Percentiles rank a stretch among this genome's conserved stretches.
Evolutionary conservation across 305 asterid species (phyloP).

Genomic region (Fraxinus greggii): DNA sequence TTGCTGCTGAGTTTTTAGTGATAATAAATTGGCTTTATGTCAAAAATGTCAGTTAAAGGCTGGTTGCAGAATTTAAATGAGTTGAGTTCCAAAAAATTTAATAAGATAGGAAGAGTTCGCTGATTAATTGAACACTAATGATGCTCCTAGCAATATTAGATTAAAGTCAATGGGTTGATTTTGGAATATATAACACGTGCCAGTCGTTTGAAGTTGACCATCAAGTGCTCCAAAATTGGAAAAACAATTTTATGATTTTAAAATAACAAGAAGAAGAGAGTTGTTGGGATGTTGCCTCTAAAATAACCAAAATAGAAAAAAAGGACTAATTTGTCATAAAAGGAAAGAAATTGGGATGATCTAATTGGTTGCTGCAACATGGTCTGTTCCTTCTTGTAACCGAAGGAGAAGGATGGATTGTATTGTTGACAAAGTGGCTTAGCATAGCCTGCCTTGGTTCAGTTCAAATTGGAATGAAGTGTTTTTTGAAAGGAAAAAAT

Average conservation of each 20-base stretch:
- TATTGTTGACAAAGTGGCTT: background rate
- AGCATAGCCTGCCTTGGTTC: background rate
- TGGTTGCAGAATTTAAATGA: background rate
- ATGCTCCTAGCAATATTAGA: background rate
- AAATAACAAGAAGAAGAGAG: background rate
- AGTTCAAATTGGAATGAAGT: background rate
- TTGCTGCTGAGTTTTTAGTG: background rate
- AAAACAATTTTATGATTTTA: background rate
- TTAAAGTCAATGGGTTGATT: background rate
- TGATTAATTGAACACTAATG: background rate
- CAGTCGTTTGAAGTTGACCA: background rate
- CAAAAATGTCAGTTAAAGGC: background rate
- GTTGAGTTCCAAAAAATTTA: background rate
- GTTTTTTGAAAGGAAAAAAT: background rate
- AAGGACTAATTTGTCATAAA: background rate
- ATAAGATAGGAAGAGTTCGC: slow-evolving; percentile 9
- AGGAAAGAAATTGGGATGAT: background rate
- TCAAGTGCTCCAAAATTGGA: background rate
- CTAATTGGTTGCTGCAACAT: background rate
- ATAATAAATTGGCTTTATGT: background rate
- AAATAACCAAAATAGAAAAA: background rate
- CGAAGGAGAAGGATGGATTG: background rate
- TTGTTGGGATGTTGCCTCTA: background rate
- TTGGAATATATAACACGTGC: background rate
- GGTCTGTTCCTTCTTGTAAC: background rate